phyloP scores from a whole-genome alignment of 2,329 filamentous ascomycete genomes.

The Trichoderma endophyticum region DNA sequence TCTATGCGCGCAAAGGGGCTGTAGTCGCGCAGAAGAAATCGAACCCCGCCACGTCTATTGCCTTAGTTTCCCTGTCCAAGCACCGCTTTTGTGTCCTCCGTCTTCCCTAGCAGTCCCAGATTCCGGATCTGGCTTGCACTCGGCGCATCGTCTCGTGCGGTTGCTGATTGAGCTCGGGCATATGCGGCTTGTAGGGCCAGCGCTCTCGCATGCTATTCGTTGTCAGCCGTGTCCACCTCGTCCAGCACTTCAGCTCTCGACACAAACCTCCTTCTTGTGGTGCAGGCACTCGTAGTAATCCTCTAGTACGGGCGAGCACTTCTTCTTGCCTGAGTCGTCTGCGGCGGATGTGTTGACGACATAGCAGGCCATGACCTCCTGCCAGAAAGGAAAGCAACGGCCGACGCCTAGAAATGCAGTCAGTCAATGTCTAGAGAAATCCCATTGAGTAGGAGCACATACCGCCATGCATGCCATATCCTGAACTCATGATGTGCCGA shows the following conservation, averaged over 20 bases:
- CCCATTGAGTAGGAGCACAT: slow-evolving; percentile 34
- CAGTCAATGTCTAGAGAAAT: slow-evolving; percentile 20
- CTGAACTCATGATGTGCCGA: slow-evolving; percentile 65
- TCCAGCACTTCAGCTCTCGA: neutral
- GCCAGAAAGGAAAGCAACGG: slow-evolving; percentile 99
- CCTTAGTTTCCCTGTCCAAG: slow-evolving; percentile 35
- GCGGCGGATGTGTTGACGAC: slow-evolving; percentile 85
- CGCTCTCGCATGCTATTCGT: slow-evolving; percentile 68
- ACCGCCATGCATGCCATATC: slow-evolving; percentile 80
- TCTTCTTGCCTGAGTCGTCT: slow-evolving; percentile 76
- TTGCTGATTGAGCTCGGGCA: slow-evolving; percentile 72
- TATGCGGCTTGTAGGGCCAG: slow-evolving; percentile 79
- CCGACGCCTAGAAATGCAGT: slow-evolving; percentile 48
- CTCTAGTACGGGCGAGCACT: slow-evolving; percentile 80
- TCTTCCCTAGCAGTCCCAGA: slow-evolving; percentile 77
- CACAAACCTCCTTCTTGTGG: slow-evolving; percentile 93
- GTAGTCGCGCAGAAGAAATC: neutral
- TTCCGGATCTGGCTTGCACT: slow-evolving; percentile 84
- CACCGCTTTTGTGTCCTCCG: slow-evolving; percentile 71
- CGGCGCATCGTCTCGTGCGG: slow-evolving; percentile 75
- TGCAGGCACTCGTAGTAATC: slow-evolving; percentile 99
- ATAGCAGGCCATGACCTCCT: slow-evolving; percentile 97
- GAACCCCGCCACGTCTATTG: neutral
- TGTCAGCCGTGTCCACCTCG: slow-evolving; percentile 20
- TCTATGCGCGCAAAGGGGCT: neutral